A percentile compares a stretch with the other conserved stretches of the same genome.
Evolutionary conservation across 495 filamentous ascomycete genomes (phyloP).

Genomic region (Penicillium diatomitis): DNA sequence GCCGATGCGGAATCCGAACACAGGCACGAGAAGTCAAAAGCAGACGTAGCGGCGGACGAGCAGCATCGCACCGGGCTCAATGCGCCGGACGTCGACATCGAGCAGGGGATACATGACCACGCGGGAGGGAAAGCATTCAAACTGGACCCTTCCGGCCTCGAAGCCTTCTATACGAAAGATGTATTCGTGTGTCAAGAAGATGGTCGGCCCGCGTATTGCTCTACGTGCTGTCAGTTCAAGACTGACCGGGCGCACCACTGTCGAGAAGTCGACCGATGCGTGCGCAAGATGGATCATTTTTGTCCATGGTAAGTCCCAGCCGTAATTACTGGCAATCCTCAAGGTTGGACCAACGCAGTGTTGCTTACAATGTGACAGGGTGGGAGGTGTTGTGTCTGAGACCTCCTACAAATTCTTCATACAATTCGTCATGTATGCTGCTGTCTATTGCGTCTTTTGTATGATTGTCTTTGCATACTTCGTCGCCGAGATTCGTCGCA

Average conservation of each 20-base stretch:
- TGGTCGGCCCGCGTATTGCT: conserved; percentile 75
- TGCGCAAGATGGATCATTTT: conserved; percentile 86
- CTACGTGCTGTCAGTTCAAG: conserved; percentile 71
- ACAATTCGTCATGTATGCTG: conserved; percentile 68
- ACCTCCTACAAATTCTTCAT: conserved; percentile 83
- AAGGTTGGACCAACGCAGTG: background rate
- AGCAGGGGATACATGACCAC: conserved; percentile 14
- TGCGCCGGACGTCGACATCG: conserved; percentile 15
- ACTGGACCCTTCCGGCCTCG: conserved; percentile 26
- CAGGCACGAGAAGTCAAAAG: conserved; percentile 8
- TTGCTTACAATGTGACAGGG: conserved; percentile 37
- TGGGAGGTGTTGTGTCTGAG: conserved; percentile 81
- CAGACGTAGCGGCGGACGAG: conserved; percentile 5
- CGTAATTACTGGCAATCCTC: too few relatives aligned
- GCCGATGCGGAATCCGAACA: conserved; percentile 10
- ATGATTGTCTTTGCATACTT: conserved; percentile 52
- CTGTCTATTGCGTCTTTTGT: conserved; percentile 55
- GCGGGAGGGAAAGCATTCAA: conserved; percentile 15
- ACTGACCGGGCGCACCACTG: conserved; percentile 79
- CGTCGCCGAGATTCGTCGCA: conserved; percentile 35
- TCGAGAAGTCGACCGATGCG: conserved; percentile 69
- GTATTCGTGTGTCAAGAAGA: conserved; percentile 73
- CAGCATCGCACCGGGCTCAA: background rate
- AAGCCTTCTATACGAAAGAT: conserved; percentile 65
- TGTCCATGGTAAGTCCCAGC: conserved; percentile 63